Conservation (phyloP, 1,284 basidiomycete genomes). For the Xanthoconium separans region DNA sequence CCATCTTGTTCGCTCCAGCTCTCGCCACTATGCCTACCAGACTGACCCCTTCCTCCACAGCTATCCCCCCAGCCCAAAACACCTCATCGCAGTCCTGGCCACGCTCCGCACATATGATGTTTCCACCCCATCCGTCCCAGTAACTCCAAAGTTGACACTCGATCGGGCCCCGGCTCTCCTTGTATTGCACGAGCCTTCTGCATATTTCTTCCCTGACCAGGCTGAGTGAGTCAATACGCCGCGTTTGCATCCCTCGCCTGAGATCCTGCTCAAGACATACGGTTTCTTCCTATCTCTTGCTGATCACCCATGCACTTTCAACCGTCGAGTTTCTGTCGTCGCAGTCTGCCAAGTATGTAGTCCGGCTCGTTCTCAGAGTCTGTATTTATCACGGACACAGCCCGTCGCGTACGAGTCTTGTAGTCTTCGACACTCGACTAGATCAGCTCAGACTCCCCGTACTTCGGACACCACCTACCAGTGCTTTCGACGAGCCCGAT, state of each 20-base stretch:
- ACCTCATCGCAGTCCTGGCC: slow-evolving; percentile 56
- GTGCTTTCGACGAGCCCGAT: slow-evolving; percentile 17
- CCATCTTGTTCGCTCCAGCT: slow-evolving; percentile 51
- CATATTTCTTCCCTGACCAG: slow-evolving; percentile 47
- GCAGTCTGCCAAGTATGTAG: slow-evolving; percentile 17
- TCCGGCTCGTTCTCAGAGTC: not conserved
- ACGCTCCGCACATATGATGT: slow-evolving; percentile 42
- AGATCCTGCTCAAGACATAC: slow-evolving; percentile 25
- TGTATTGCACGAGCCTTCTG: slow-evolving; percentile 63
- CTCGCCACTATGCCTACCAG: slow-evolving; percentile 5
- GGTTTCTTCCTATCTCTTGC: slow-evolving; percentile 34
- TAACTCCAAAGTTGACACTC: slow-evolving; percentile 40
- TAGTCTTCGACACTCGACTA: slow-evolving; percentile 65
- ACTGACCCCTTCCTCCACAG: slow-evolving; percentile 36
- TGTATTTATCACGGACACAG: slow-evolving; percentile 17
- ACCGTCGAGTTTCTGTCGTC: slow-evolving; percentile 26
- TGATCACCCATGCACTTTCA: slow-evolving; percentile 33
- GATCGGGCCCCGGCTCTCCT: slow-evolving; percentile 50
- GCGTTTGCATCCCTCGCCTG: not conserved
- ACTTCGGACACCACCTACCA: slow-evolving; percentile 31
- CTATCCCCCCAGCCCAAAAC: slow-evolving; percentile 62
- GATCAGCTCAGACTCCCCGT: slow-evolving; percentile 56
- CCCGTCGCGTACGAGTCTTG: slow-evolving; percentile 32
- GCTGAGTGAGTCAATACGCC: slow-evolving; percentile 25
- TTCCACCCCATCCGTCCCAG: slow-evolving; percentile 21